phyloP scores from a whole-genome alignment of 225 moss, liverwort and hornwort species.

The Neckera pumila region DNA sequence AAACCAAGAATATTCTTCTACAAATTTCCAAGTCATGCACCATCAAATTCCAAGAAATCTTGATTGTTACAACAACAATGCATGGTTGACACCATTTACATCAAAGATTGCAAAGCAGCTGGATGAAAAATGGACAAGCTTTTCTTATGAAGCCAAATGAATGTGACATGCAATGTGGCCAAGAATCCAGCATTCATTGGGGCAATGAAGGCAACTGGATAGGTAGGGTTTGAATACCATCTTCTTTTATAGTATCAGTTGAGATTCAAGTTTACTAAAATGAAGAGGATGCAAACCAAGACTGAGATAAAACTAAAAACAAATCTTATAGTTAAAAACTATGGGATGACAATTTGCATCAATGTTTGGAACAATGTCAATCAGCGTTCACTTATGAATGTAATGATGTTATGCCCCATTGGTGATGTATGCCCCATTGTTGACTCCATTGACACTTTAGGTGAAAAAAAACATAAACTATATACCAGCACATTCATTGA shows the following conservation, averaged over 20 bases:
- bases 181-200: neutral
- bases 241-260: neutral
- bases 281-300: neutral
- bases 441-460: neutral
- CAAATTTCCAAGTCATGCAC: neutral
- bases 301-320: no score
- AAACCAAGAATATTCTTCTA: accelerated
- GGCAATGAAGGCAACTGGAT: accelerated
- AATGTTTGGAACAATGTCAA: neutral
- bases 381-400: accelerated
- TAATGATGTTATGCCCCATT: neutral
- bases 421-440: neutral
- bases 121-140: neutral
- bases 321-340: no score
- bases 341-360: neutral
- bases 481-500: neutral
- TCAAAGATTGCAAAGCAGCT: neutral
- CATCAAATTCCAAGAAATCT: neutral
- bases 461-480: neutral
- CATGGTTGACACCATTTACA: accelerated
- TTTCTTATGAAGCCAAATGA: neutral
- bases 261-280: neutral
- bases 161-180: neutral
- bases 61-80: accelerated
- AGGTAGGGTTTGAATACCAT: neutral